Evolutionary conservation across 805 yeast genomes (phyloP), one percentile per base, ranked within the genome.

Genomic region (Starmerella etchellsii): DNA sequence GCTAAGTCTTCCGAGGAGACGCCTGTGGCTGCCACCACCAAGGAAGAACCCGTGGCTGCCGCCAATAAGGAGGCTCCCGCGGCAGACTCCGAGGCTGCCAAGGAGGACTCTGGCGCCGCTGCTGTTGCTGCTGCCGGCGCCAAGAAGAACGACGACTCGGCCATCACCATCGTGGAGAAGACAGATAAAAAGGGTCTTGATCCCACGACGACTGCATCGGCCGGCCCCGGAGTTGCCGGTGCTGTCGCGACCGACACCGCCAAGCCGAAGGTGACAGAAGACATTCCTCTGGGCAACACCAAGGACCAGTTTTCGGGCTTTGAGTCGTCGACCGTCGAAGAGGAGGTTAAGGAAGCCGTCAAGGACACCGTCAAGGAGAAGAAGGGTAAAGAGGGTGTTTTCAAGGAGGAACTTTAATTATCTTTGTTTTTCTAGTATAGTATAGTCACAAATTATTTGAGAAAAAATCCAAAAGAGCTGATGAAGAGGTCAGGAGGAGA

Each of bases 1-100:
- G 64, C 72, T 21, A 73, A 75, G 60, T 57, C 62, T 28, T 68
- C 68, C 9, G 70, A 83, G 27, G 32, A 29, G 6, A 7, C 26
- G 22, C 25, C 38, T 18, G 24, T n/a, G 10, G 18, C 22, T 14
- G 36, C 15, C 21, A 21, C 41, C 23, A 25, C 34, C 21, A 23
- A 24, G 7, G 34, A 39, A 13, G 28, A 15, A 25, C n/a, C 39
- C 20, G 23, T n/a, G 14, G 34, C 21, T 16, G 28, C 22, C 27
- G 32, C 45, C 36, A 43, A 35, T 33, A 27, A 34, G 31, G 24
- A 42, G 23, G 43, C 29, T 25, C 28, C 33, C 15, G 24, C 15
- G 30, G 10, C 36, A 5, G 15, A 6, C 15, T 7, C 28, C 29
- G n/a, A 11, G 6, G 9, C 31, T 9, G 22, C 33, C 7, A 7